phyloP scores from a whole-genome alignment of 768 basidiomycete species.

The Botryobasidium botryosum region DNA sequence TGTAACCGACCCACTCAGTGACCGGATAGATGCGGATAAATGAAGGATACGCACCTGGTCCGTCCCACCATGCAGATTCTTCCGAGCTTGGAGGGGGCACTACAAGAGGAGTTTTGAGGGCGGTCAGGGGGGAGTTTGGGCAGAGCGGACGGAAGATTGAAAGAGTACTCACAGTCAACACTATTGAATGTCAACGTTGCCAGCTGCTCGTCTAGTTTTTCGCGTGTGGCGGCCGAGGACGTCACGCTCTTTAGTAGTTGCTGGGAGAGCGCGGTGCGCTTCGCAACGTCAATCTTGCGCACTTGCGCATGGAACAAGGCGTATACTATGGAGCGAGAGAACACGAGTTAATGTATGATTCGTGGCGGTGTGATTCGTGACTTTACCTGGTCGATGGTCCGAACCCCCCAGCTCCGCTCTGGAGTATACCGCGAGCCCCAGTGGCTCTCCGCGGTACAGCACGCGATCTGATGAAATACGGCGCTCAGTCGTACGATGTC shows the following conservation, averaged over 20 bases:
- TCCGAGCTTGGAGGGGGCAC: conserved; percentile 80
- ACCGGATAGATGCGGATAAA: not conserved
- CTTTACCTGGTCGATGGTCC: conserved; percentile 80
- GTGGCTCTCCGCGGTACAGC: conserved; percentile 52
- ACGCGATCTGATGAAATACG: conserved; percentile 57
- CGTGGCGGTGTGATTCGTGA: not conserved
- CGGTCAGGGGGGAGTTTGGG: not conserved
- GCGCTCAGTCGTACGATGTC: not conserved
- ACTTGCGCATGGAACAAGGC: conserved; percentile 66
- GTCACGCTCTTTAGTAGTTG: conserved; percentile 48
- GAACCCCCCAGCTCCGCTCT: conserved; percentile 79
- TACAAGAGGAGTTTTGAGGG: conserved; percentile 18
- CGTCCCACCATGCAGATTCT: conserved; percentile 63
- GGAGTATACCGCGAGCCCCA: conserved; percentile 66
- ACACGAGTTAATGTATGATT: not conserved
- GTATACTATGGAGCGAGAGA: conserved; percentile 38
- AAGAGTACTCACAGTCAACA: not conserved
- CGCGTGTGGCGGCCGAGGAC: conserved; percentile 30
- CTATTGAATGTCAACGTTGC: conserved; percentile 32
- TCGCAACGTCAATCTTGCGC: conserved; percentile 59
- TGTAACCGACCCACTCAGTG: conserved; percentile 15
- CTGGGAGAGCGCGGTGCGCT: conserved; percentile 51
- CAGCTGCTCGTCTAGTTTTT: conserved; percentile 55
- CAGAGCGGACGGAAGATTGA: not conserved
- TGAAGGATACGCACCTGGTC: conserved; percentile 31